Evolutionary conservation across 306 rosid genomes (phyloP), one percentile per base, ranked within the genome.

Genomic region (Benincasa hispida): DNA sequence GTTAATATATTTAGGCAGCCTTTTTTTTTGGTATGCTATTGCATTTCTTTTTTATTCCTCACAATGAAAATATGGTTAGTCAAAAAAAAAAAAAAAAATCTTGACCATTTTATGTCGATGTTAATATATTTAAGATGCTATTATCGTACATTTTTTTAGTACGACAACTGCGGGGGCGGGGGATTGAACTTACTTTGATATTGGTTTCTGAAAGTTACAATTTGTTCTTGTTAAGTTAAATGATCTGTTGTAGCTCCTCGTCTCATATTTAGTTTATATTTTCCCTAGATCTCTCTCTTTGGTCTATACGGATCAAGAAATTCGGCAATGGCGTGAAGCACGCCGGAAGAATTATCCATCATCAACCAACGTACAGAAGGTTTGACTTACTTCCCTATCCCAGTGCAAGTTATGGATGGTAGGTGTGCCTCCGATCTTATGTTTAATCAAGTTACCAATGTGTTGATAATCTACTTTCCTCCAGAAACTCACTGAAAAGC

Each of bases 281-380:
- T 68, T 78, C 81, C 76, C 65, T 75, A 94, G 97, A 80, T 67
- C 89, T 45, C 79, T 76, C 67, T 45, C 75, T 54, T 68, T 76
- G 76, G 81, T 77, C 70, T 94, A 89, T 74, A 53, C 97, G 19
- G 89, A 89, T 77, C 89, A 81, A 86, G 99, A 94, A 88, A 85
- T 92, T 72, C 83, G 67, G 76, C 88, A 82, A 80, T 94, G 99
- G 99, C 91, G 95, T 79, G 93, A 94, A 79, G 92, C 91, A 37
- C 89, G 99, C 70, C 84, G 78, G 83, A 94, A 85, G 83, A 88
- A 90, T 78, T 89, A 77, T 79, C 99, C 99, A 24, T 85, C 79
- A 78, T 83, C 75, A 54, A 75, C 68, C 66, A 86, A 82, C 81
- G 3, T 78, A 50, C 84, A 86, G 80, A 85, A 90, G 96, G 99